Conservation (phyloP, 1,284 basidiomycete genomes). For the Entoloma clypeatum region DNA sequence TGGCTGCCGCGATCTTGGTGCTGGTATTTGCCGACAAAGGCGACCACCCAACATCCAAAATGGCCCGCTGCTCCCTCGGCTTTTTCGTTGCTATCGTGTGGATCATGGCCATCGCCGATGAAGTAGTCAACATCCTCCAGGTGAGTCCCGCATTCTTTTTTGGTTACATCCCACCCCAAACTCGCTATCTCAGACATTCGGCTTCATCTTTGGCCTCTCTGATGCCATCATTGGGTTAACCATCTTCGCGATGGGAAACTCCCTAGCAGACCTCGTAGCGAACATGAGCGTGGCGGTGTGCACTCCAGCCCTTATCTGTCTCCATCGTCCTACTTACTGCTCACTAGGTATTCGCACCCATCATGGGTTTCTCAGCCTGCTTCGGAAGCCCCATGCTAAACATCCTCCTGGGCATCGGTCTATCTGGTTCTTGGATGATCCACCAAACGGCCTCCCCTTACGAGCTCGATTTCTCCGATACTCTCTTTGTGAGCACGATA, state of each 20-base stretch:
- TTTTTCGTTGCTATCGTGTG: constrained; percentile 88
- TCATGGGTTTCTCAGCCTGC: constrained; percentile 92
- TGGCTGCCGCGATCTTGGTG: constrained; percentile 52
- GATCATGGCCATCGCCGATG: constrained; percentile 95
- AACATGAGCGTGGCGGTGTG: constrained; percentile 89
- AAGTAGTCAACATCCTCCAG: constrained; percentile 85
- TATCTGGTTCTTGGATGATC: constrained; percentile 75
- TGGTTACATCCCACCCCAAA: constrained; percentile 1
- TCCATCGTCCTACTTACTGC: constrained; percentile 6
- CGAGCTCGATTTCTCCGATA: constrained; percentile 74
- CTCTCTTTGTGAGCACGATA: constrained; percentile 78
- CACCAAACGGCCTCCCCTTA: constrained; percentile 58
- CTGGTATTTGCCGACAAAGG: constrained; percentile 62
- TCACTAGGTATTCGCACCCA: constrained; percentile 68
- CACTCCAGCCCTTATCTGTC: neutral
- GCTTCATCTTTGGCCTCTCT: constrained; percentile 91
- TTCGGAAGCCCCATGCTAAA: constrained; percentile 97
- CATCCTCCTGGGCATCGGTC: constrained; percentile 86
- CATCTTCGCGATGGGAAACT: constrained; percentile 95
- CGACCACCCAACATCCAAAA: constrained; percentile 53
- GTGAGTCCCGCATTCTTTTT: constrained; percentile 36
- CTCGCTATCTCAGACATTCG: constrained; percentile 64
- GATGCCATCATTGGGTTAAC: constrained; percentile 97
- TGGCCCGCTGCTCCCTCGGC: constrained; percentile 83
- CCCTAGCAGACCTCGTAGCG: constrained; percentile 93